Conservation (phyloP, 2,329 filamentous ascomycete genomes). For the Verticillium alfalfae region DNA sequence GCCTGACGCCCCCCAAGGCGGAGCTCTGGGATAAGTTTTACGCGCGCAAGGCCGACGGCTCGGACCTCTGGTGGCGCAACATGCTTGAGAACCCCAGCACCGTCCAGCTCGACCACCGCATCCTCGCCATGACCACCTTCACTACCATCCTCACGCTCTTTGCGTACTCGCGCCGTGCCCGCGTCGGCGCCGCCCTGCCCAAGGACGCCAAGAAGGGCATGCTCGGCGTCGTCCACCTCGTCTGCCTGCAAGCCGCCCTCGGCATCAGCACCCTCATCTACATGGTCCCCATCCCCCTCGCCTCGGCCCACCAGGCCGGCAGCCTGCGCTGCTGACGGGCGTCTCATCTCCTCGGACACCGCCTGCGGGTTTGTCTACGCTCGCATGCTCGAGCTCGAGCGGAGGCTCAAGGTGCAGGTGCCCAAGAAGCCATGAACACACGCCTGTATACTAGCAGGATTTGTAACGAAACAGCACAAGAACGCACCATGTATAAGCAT, state of each 20-base stretch:
- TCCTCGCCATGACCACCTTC: slow-evolving; percentile 86
- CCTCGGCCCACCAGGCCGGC: slow-evolving; percentile 89
- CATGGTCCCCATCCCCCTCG: slow-evolving; percentile 83
- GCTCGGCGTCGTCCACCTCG: slow-evolving; percentile 76
- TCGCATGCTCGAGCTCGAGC: slow-evolving; percentile 57
- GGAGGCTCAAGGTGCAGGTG: slow-evolving; percentile 27
- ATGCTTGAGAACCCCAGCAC: slow-evolving; percentile 94
- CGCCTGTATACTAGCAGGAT: background rate
- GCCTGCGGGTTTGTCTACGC: slow-evolving; percentile 65
- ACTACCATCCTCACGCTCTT: slow-evolving; percentile 73
- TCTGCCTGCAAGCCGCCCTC: slow-evolving; percentile 73
- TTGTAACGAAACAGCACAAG: background rate
- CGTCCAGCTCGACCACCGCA: slow-evolving; percentile 92
- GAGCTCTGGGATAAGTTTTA: slow-evolving; percentile 88
- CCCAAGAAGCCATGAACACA: background rate
- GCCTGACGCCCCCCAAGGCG: slow-evolving; percentile 70
- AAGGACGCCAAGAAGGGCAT: slow-evolving; percentile 61
- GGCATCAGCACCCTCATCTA: slow-evolving; percentile 91
- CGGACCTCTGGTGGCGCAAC: slow-evolving; percentile 94
- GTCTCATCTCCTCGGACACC: slow-evolving; percentile 76
- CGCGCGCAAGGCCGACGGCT: slow-evolving; percentile 68
- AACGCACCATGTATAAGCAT: background rate
- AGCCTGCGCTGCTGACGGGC: slow-evolving; percentile 80
- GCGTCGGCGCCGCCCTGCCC: slow-evolving; percentile 53
- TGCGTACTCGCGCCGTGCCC: slow-evolving; percentile 69